These are phyloP conservation scores for Adansonia madagascariensis DNA, from an alignment of 441 rosid species.

Conservation along the genomic window DNA sequence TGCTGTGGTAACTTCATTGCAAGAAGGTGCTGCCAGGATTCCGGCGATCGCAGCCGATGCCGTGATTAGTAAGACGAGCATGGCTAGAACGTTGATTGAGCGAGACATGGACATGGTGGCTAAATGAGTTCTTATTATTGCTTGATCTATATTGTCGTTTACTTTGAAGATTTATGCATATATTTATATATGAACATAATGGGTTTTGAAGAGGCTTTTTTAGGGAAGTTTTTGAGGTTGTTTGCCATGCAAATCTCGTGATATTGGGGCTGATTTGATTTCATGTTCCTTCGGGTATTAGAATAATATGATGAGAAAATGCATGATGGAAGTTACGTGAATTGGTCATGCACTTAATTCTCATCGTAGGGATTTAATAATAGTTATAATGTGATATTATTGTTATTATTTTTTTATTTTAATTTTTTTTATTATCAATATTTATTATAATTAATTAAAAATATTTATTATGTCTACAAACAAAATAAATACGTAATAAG, in stretches of 20 bases:
- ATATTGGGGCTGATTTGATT: background rate
- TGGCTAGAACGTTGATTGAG: slow-evolving; percentile 22
- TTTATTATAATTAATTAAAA: too few species aligned
- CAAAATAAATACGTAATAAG: too few species aligned
- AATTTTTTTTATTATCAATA: too few species aligned
- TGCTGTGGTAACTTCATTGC: background rate
- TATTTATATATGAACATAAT: slow-evolving; percentile 13
- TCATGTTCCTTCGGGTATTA: too few species aligned
- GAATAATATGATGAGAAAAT: background rate
- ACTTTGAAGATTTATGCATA: background rate
- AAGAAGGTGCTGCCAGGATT: background rate
- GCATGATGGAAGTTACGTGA: slow-evolving; percentile 36
- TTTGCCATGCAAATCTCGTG: slow-evolving; percentile 27
- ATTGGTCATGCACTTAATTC: background rate
- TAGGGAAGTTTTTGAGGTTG: background rate
- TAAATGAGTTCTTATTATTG: background rate
- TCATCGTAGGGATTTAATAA: too few species aligned
- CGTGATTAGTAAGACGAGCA: slow-evolving; percentile 1
- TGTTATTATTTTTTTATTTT: too few species aligned
- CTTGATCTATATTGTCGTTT: background rate
- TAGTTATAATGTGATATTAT: too few species aligned
- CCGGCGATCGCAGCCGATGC: background rate
- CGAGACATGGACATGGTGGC: slow-evolving; percentile 15
- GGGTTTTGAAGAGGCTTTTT: background rate
- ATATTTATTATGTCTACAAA: too few species aligned